phyloP scores from a whole-genome alignment of 2,329 filamentous ascomycete species.

The Cercospora beticola region DNA sequence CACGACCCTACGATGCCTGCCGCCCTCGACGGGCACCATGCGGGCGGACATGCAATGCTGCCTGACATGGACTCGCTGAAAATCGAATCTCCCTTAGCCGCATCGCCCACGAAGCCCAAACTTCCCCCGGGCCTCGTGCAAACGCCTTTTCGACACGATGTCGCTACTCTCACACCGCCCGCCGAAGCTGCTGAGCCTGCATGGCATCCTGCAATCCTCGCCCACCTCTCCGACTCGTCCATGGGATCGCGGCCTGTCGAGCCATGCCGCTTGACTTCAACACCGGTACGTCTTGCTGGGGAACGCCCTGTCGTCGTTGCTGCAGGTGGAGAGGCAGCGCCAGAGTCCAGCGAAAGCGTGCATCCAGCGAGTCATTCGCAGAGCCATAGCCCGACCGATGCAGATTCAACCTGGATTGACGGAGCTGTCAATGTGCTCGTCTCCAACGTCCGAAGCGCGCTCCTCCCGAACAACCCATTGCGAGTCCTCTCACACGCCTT shows the following conservation, averaged over 20 bases:
- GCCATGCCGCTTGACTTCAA: constrained; percentile 24
- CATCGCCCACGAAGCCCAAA: constrained; percentile 9
- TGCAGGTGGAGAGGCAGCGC: neutral
- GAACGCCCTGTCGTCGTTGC: neutral
- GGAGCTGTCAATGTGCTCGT: constrained; percentile 35
- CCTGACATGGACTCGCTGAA: constrained; percentile 14
- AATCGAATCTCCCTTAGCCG: constrained; percentile 5
- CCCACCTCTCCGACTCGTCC: constrained; percentile 38
- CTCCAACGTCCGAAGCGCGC: constrained; percentile 38
- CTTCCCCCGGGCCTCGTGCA: constrained; percentile 31
- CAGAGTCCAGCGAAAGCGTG: neutral
- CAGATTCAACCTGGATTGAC: constrained; percentile 30
- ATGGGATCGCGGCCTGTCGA: constrained; percentile 45
- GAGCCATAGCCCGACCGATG: neutral
- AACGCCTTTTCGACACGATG: constrained; percentile 34
- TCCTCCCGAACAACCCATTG: constrained; percentile 44
- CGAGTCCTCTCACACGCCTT: constrained; percentile 62
- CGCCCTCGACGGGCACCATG: neutral
- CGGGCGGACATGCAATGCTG: neutral
- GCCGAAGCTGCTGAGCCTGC: constrained; percentile 41
- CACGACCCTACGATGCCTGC: neutral
- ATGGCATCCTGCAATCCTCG: constrained; percentile 40
- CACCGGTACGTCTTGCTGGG: neutral
- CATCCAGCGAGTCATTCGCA: constrained; percentile 2
- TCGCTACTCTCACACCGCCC: constrained; percentile 49